Evolutionary conservation across 2,329 filamentous ascomycete species (phyloP).

Genomic region (Pyricularia sp.): DNA sequence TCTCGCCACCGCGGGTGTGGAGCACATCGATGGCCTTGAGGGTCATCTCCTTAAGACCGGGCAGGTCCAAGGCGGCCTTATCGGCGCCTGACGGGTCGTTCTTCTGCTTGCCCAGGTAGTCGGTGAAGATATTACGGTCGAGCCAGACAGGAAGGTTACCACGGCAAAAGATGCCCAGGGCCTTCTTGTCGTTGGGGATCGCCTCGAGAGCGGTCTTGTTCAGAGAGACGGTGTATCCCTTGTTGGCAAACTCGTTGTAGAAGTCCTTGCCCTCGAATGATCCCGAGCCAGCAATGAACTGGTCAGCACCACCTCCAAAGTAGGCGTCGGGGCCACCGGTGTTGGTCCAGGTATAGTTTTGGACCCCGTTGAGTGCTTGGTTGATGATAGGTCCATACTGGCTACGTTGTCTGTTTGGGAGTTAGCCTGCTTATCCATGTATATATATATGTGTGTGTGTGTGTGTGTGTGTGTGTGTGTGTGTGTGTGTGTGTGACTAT

Average conservation of each 20-base stretch:
- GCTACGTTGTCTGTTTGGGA: conserved; percentile 29
- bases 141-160: conserved; percentile 74
- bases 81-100: conserved; percentile 58
- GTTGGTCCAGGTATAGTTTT: conserved; percentile 71
- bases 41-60: conserved; percentile 81
- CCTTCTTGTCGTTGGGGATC: conserved; percentile 43
- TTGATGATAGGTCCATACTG: conserved; percentile 63
- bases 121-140: conserved; percentile 67
- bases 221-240: conserved; percentile 56
- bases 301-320: conserved; percentile 72
- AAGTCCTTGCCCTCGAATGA: conserved; percentile 64
- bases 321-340: conserved; percentile 66
- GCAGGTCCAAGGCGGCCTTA: conserved; percentile 56
- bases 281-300: conserved; percentile 53
- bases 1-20: conserved; percentile 48
- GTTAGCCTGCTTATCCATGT: neutral
- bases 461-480: too few relatives aligned
- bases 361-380: conserved; percentile 60
- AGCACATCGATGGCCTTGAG: conserved; percentile 74
- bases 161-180: conserved; percentile 66
- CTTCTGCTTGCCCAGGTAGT: conserved; percentile 51
- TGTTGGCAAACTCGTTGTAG: conserved; percentile 62
- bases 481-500: too few relatives aligned
- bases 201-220: conserved; percentile 60
- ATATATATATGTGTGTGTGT: too few relatives aligned